Base-by-base conservation (phyloP, 2,329 filamentous ascomycete species). In the Penicillium glabrum region DNA sequence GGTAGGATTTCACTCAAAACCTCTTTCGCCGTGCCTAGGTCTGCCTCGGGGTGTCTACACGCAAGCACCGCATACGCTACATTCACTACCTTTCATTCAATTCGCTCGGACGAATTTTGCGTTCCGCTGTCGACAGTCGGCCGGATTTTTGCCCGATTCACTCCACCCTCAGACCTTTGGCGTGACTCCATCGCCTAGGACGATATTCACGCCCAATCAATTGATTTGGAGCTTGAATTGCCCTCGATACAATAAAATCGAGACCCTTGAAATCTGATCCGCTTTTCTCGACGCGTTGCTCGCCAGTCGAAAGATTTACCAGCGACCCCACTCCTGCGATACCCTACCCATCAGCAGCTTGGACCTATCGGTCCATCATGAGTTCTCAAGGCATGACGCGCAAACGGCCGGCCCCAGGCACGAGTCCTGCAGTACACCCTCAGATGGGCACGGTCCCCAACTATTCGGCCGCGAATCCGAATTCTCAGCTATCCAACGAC, bases 391-490 rank as follows among this genome's bases (percentile, higher is more conserved):
- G 74, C 49, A 67, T 75, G 43, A 77, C 75, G 51, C 80, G 89
- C 74, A 95, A 95, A 79, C 83, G 90, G 72, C 81, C 88, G 64
- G 89, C 90, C 46, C 88, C 90, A 55, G 89, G 88, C 70, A 79
- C 87, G 60, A 82, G 85, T 37, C 88, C 90, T n/a, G 77, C 84
- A 62, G 77, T 83, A 23, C 83, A 86, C 49, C 79, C 80, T 39
- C 78, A 78, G 62, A 75, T 83, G 68, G 82, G 83, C 56, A 78
- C 76, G 39, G 79, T 82, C 59, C 76, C 79, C 19, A 76, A 76
- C 56, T 80, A 79, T 47, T 72, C 80, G 9, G 51, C 59, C 70
- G 75, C 60, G 70, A 77, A 76, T 55, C 74, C 74, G 63, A 74
- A 73, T 33, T 70, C 70, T 59, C 75, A 77, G 64, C 69, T 79